Conservation (phyloP, 345 rosid genomes). For the Salix udensis region DNA sequence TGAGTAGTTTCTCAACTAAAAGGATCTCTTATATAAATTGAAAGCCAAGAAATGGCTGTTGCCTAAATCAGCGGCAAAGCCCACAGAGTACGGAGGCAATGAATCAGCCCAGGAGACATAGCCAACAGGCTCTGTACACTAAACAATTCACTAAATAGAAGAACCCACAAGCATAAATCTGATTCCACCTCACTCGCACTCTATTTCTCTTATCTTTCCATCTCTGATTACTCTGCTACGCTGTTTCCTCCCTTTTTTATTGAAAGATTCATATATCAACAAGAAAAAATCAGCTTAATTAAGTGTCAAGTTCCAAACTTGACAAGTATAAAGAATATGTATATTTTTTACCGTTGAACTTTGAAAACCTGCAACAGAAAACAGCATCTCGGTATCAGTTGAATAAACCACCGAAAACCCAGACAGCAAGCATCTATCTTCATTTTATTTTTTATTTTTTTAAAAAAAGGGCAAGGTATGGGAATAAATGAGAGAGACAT, state of each 20-base stretch:
- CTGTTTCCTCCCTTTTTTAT: conserved; percentile 20
- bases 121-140: conserved; percentile 42
- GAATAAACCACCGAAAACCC: conserved; percentile 62
- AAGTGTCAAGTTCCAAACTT: conserved; percentile 64
- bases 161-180: conserved; percentile 47
- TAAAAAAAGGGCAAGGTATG: conserved; percentile 7
- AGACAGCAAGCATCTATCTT: conserved; percentile 75
- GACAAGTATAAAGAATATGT: conserved; percentile 23
- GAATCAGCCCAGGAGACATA: conserved; percentile 52
- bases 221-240: conserved; percentile 28
- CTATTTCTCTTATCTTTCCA: conserved; percentile 27
- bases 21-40: conserved; percentile 51
- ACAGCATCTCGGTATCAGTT: conserved; percentile 85
- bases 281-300: conserved; percentile 22
- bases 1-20: conserved; percentile 29
- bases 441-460: background rate
- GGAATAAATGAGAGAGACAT: conserved; percentile 41
- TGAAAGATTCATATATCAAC: conserved; percentile 27
- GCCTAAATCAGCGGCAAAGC: conserved; percentile 56
- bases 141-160: conserved; percentile 44
- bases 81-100: conserved; percentile 54
- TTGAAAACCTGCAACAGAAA: conserved; percentile 67
- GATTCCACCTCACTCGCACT: conserved; percentile 37
- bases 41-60: conserved; percentile 49
- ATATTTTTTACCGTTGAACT: conserved; percentile 44